phyloP scores from a whole-genome alignment of 129 eudicot genomes.

The Centella asiatica region DNA sequence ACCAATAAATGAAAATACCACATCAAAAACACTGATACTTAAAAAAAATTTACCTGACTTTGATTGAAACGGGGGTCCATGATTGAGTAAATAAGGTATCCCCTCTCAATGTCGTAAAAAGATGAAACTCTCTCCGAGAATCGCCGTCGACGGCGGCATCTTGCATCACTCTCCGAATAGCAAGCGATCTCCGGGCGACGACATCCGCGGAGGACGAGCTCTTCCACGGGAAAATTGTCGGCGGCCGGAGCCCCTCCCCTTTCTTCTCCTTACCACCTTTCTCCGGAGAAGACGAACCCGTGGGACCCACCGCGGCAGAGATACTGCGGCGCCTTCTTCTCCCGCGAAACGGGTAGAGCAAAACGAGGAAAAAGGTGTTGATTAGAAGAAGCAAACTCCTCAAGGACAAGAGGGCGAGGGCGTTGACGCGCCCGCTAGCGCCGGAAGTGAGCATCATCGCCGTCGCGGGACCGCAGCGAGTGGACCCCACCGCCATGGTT shows the following conservation, averaged over 20 bases:
- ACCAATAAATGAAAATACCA: neutral
- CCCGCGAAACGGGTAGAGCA: constrained; percentile 58
- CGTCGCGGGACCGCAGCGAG: neutral
- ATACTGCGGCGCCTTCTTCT: constrained; percentile 25
- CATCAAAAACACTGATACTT: neutral
- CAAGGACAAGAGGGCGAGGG: constrained; percentile 43
- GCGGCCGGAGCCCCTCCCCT: constrained; percentile 38
- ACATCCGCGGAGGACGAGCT: constrained; percentile 27
- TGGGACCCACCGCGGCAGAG: constrained; percentile 2
- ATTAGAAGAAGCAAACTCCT: constrained; percentile 43
- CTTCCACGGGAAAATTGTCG: constrained; percentile 45
- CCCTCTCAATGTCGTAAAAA: constrained; percentile 57
- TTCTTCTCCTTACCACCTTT: constrained; percentile 18
- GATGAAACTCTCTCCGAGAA: constrained; percentile 39
- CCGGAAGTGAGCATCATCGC: constrained; percentile 55
- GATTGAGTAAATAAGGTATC: constrained; percentile 66
- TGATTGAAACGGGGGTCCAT: constrained; percentile 49
- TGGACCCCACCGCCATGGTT: constrained; percentile 13
- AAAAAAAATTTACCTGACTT: constrained; percentile 35
- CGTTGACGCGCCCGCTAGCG: constrained; percentile 68
- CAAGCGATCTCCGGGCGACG: constrained; percentile 65
- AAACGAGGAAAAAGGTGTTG: constrained; percentile 37
- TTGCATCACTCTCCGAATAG: constrained; percentile 50
- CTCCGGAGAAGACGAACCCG: constrained; percentile 14
- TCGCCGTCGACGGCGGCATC: constrained; percentile 25